These are phyloP conservation scores for Gossypium raimondii DNA, from an alignment of 345 rosid species.

Conservation along the genomic window DNA sequence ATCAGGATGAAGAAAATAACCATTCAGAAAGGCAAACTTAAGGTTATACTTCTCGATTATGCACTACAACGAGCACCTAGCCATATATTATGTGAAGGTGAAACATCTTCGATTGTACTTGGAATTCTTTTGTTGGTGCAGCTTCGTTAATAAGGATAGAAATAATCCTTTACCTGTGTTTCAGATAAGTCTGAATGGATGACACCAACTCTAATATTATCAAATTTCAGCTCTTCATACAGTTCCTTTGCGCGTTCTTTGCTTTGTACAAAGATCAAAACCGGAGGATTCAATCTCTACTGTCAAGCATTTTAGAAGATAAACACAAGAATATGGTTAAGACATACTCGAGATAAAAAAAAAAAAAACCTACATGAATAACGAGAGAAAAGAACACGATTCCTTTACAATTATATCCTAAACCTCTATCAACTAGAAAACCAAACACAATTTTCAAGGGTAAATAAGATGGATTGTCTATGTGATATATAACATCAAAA, in stretches of 20 bases:
- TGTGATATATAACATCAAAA: neutral
- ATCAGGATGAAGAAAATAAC: conserved; percentile 6
- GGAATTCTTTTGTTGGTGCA: neutral
- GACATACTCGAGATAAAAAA: neutral
- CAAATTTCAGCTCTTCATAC: conserved; percentile 68
- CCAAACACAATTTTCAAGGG: neutral
- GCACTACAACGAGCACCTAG: neutral
- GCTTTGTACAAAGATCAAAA: conserved; percentile 85
- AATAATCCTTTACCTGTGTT: conserved; percentile 49
- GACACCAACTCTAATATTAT: conserved; percentile 68
- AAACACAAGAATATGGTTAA: conserved; percentile 25
- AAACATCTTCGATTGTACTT: neutral
- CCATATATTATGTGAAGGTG: neutral
- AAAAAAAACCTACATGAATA: neutral
- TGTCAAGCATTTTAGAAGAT: conserved; percentile 31
- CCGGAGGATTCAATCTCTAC: conserved; percentile 92
- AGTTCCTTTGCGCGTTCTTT: conserved; percentile 88
- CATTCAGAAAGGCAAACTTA: neutral
- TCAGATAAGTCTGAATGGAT: conserved; percentile 79
- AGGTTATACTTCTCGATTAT: neutral
- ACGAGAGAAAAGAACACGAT: neutral
- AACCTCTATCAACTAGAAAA: neutral
- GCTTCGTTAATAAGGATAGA: conserved; percentile 13
- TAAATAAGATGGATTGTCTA: neutral
- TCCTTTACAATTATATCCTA: neutral